Base-by-base conservation (phyloP, 768 basidiomycete genomes). In the Lactifluus hygrophoroides region DNA sequence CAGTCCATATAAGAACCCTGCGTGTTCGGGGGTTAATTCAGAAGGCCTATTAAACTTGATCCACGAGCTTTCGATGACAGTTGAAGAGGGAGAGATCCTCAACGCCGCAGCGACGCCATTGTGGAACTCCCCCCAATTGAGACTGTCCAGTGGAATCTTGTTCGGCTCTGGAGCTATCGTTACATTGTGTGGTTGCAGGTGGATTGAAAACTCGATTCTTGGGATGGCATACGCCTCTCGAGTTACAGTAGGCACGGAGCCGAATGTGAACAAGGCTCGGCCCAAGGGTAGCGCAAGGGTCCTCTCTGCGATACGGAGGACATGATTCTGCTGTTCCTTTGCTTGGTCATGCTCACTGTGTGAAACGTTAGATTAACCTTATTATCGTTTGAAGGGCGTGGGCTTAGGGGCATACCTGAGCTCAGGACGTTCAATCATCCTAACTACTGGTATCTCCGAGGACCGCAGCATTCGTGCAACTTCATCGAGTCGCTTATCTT, bases 61-160 rank as follows among this genome's bases (percentile, higher is more conserved):
- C 91, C 94, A 97, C 0, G 93, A 92, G 66, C 89, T 90, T 68
- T 96, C 92, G 43, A 98, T 80, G 10, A 83, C 83, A 48, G 75
- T 71, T 9, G 86, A 80, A n/a, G 81, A 78, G 0, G 89, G 83
- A 0, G 87, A 84, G 50, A 97, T 83, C 7, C 90, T 84, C 44
- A 99, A 71, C 3, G 88, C 96, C 4, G 92, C 90, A 8, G 93
- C 92, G 0, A 96, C 95, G 10, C 96, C 96, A 62, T 95, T 94
- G 71, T 98, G 94, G 72, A 99, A 99, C 60, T 94, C 90, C n/a
- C 90, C 93, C 96, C 95, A 99, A 51, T 77, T 80, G 5, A 82
- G 71, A 30, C 84, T 85, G 43, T 97, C 94, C 0, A 72, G 64
- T 0, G 80, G 76, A 58, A 93, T 80, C 69, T 90, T 88, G 19